Conservation (phyloP, 1,139 yeast genomes). For the Yamadazyma atlantica region DNA sequence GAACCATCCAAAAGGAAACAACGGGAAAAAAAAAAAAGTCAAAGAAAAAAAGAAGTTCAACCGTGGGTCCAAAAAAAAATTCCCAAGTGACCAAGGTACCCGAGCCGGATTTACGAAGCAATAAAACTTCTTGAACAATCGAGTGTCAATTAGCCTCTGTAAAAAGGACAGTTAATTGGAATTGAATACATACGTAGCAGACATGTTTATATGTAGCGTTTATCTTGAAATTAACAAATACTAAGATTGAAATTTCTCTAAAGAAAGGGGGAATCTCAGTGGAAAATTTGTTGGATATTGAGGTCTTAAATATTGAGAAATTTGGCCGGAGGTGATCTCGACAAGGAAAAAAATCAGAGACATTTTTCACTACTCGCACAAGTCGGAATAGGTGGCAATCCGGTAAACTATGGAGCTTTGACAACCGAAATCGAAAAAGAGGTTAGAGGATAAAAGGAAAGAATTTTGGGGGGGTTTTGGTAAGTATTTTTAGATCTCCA, state of each 20-base stretch:
- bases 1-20: too few species aligned
- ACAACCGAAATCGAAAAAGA: too few species aligned
- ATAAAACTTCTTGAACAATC: constrained; percentile 3
- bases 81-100: background rate
- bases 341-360: constrained; percentile 2
- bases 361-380: background rate
- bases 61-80: background rate
- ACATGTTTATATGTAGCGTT: constrained; percentile 20
- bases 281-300: constrained; percentile 3
- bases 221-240: background rate
- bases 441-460: background rate
- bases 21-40: background rate
- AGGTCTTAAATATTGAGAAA: constrained; percentile 4
- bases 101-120: background rate
- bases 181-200: constrained; percentile 49
- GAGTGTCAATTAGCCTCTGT: too few species aligned
- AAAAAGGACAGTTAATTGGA: too few species aligned
- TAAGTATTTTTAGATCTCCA: too few species aligned
- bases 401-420: background rate
- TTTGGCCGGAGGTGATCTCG: constrained; percentile 2
- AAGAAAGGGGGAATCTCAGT: background rate
- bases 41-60: background rate
- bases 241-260: constrained; percentile 1
- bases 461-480: too few species aligned
- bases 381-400: background rate